These are phyloP conservation scores for Tylopilus cervinicoccineus DNA, from an alignment of 768 basidiomycete species.

Conservation along the genomic window DNA sequence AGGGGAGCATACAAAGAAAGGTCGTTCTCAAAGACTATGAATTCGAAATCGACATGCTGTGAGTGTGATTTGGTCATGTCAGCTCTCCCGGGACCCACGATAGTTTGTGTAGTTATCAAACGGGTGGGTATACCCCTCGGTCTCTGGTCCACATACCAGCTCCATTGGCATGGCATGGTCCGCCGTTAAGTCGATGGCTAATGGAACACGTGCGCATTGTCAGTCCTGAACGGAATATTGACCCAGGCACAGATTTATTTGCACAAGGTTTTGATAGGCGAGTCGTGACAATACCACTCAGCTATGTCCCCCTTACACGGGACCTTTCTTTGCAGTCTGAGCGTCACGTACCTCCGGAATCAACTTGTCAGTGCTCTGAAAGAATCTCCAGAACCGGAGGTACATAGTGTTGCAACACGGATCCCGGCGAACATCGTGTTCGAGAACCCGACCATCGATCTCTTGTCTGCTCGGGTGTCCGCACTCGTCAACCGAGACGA, in stretches of 20 bases:
- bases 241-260: conserved; percentile 17
- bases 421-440: conserved; percentile 33
- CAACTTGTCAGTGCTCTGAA: conserved; percentile 18
- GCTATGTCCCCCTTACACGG: neutral
- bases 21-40: conserved; percentile 19
- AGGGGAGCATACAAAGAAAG: conserved; percentile 24
- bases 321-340: conserved; percentile 15
- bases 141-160: neutral
- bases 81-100: neutral
- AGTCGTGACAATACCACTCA: neutral
- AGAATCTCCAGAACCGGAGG: conserved; percentile 21
- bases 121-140: neutral
- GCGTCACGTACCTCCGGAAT: conserved; percentile 24
- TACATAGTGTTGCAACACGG: conserved; percentile 16
- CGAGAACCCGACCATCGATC: conserved; percentile 32
- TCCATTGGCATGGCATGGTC: neutral
- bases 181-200: conserved; percentile 10
- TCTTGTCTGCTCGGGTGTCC: neutral
- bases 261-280: conserved; percentile 35
- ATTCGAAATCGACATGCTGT: conserved; percentile 24
- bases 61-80: neutral
- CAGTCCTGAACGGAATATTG: neutral
- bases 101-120: conserved; percentile 4
- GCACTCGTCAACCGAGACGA: neutral
- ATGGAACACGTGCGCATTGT: conserved; percentile 1